Evolutionary conservation across 2,329 filamentous ascomycete genomes (phyloP), one percentile per base, ranked within the genome.

Genomic region (Epicoccum sorghinum): DNA sequence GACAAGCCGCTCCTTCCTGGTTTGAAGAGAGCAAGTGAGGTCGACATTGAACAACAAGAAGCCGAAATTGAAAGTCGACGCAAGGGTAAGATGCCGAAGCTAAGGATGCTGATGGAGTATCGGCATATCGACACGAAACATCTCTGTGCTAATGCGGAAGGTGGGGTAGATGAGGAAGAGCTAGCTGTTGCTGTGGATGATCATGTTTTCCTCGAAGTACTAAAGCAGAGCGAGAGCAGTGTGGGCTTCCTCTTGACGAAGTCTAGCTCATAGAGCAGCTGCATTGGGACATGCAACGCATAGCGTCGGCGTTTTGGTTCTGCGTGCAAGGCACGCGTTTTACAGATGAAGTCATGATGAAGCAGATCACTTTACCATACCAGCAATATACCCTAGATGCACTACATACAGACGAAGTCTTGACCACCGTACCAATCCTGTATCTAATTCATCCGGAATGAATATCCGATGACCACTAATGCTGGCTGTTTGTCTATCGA

Each of bases 71-170:
- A 72, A 49, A 72, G 75, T 35, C 62, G 68, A 47, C 48, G 68
- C 48, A 46, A 73, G 70, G 61, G 70, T 50, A 49, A 69, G 27
- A 74, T 75, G 48, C 72, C 70, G 1, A 82, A 80, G 59, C 73
- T 83, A 71, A 66, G 74, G 40, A 79, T 80, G 56, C 65, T 85
- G 39, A 84, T 85, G 82, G 75, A 80, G 54, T 85, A 83, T 59
- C 70, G 70, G 6, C 83, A 85, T 64, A 74, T 85, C 30, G 79
- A 84, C 47, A 66, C 71, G 7, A 70, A 62, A 14, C 51, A 63
- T 10, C 51, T 75, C 3, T 64, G 65, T 37, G 47, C 53, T 4
- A 59, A 45, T 7, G 35, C 23, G 0, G 45, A 39, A 6, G 37
- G 42, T 6, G 39, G 42, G 18, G 72, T 57, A 6, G 59, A 62